phyloP scores from a whole-genome alignment of 495 filamentous ascomycete species.

The Aspergillus nidulans region DNA sequence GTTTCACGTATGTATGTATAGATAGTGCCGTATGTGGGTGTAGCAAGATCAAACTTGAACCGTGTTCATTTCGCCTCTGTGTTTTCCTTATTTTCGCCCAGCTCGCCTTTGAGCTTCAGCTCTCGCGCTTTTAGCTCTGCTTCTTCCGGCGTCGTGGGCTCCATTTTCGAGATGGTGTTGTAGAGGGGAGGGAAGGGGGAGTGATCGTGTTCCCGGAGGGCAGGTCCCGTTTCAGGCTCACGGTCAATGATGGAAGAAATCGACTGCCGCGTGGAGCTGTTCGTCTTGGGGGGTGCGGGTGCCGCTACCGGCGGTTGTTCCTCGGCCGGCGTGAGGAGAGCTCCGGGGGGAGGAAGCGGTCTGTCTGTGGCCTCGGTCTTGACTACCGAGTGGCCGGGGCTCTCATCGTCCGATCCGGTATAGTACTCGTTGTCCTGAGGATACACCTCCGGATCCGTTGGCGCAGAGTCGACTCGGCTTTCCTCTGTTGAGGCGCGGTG shows the following conservation, averaged over 20 bases:
- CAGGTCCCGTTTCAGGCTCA: constrained; percentile 22
- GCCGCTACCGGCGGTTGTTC: constrained; percentile 6
- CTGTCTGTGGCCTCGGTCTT: constrained; percentile 31
- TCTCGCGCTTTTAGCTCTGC: constrained; percentile 21
- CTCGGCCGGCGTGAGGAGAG: constrained; percentile 16
- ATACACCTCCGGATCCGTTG: constrained; percentile 30
- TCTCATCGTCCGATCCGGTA: constrained; percentile 33
- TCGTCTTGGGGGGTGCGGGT: constrained; percentile 12
- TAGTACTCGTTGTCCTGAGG: constrained; percentile 33
- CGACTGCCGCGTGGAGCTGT: constrained; percentile 39
- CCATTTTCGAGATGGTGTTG: constrained; percentile 17
- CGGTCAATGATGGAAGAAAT: constrained; percentile 46
- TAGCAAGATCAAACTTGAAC: background rate
- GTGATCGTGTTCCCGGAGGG: constrained; percentile 23
- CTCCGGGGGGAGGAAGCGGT: constrained; percentile 16
- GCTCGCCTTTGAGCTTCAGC: constrained; percentile 24
- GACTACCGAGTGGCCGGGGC: constrained; percentile 23
- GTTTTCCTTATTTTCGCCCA: constrained; percentile 24
- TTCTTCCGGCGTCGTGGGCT: constrained; percentile 25
- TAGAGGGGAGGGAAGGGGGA: constrained; percentile 16
- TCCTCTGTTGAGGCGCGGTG: constrained; percentile 39
- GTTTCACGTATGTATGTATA: background rate
- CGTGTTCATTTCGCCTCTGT: constrained; percentile 13
- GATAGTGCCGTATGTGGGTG: background rate
- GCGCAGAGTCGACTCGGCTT: constrained; percentile 29